These are phyloP conservation scores for Cinnamomum micranthum DNA, from an alignment of 164 flowering plant genomes.

Conservation along the genomic window DNA sequence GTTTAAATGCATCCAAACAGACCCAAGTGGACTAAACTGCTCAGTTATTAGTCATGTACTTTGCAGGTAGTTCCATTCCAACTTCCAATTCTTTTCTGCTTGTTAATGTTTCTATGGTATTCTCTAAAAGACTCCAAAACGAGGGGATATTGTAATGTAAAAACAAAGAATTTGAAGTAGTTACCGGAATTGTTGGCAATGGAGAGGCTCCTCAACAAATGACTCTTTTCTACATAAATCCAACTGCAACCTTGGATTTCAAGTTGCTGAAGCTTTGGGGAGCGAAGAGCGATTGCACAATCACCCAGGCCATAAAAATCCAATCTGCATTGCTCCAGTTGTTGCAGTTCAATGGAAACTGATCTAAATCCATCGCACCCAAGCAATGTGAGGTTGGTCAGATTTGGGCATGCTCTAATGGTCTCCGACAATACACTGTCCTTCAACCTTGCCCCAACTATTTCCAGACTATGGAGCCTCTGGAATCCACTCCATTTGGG, in stretches of 20 bases:
- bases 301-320: constrained; percentile 72
- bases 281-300: constrained; percentile 43
- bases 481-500: constrained; percentile 72
- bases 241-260: constrained; percentile 82
- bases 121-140: too few relatives aligned
- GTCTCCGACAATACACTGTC: constrained; percentile 48
- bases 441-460: constrained; percentile 68
- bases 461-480: constrained; percentile 54
- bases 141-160: background rate
- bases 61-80: too few relatives aligned
- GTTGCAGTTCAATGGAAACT: constrained; percentile 51
- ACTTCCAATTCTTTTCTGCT: too few relatives aligned
- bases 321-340: constrained; percentile 63
- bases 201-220: constrained; percentile 44
- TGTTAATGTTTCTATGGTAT: too few relatives aligned
- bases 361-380: constrained; percentile 70
- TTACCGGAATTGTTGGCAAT: constrained; percentile 75
- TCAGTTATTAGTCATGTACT: too few relatives aligned
- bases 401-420: constrained; percentile 66
- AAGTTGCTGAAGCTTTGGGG: constrained; percentile 51
- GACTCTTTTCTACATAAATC: constrained; percentile 54
- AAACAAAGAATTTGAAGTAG: background rate
- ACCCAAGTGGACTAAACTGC: too few relatives aligned
- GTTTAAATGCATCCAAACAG: too few relatives aligned
- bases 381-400: constrained; percentile 54